phyloP scores from a whole-genome alignment of 805 yeast species.

The Starmerella cellae region DNA sequence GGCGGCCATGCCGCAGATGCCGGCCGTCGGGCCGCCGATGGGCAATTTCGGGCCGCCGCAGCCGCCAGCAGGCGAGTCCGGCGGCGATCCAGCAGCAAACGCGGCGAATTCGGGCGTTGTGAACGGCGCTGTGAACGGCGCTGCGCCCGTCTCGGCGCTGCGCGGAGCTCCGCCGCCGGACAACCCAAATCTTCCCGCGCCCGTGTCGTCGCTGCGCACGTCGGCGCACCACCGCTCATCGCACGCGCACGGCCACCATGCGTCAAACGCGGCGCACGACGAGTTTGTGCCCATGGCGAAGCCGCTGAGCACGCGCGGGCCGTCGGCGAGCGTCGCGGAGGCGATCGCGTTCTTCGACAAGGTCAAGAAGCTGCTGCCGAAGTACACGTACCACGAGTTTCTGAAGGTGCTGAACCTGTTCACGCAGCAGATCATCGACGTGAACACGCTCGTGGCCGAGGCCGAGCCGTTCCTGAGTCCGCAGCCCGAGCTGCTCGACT shows the following conservation, averaged over 20 bases:
- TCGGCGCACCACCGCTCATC: neutral
- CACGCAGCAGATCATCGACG: constrained; percentile 82
- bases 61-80: neutral
- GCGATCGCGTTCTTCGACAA: constrained; percentile 72
- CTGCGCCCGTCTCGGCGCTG: constrained; percentile 23
- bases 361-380: constrained; percentile 76
- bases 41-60: constrained; percentile 66
- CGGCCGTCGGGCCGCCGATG: constrained; percentile 52
- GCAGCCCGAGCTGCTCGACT: constrained; percentile 61
- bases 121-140: neutral
- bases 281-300: constrained; percentile 65
- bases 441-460: constrained; percentile 64
- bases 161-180: constrained; percentile 1
- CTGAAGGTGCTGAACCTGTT: constrained; percentile 74
- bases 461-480: constrained; percentile 77
- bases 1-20: neutral
- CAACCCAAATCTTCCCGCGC: neutral
- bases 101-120: neutral
- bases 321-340: neutral
- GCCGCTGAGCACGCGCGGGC: constrained; percentile 39
- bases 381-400: constrained; percentile 84
- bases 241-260: too few species aligned
- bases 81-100: neutral
- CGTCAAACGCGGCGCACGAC: neutral
- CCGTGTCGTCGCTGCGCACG: neutral